phyloP scores from a whole-genome alignment of 2,329 filamentous ascomycete genomes.

The Pseudocercospora pini-densiflorae region DNA sequence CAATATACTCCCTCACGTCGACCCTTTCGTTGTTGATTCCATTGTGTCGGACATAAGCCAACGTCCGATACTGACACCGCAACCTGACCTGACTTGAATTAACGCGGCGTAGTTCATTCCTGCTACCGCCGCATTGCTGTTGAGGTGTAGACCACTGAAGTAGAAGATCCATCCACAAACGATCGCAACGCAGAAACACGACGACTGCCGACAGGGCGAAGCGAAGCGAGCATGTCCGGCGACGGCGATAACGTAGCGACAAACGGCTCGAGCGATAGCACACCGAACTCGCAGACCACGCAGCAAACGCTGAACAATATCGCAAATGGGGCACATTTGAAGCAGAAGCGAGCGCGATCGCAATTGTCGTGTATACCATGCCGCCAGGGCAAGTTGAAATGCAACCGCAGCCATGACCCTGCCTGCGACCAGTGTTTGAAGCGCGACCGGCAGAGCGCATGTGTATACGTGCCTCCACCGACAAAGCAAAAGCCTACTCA shows the following conservation, averaged over 20 bases:
- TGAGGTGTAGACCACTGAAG: background rate
- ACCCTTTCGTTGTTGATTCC: no score
- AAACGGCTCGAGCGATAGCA: slow-evolving; percentile 6
- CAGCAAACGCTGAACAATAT: slow-evolving; percentile 22
- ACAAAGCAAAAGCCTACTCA: slow-evolving; percentile 37
- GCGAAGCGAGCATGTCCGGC: background rate
- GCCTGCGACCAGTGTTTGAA: slow-evolving; percentile 46
- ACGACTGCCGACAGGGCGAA: background rate
- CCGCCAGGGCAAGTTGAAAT: slow-evolving; percentile 44
- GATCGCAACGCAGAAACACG: background rate
- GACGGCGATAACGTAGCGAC: slow-evolving; percentile 5
- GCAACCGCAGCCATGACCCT: slow-evolving; percentile 40
- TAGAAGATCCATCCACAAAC: background rate
- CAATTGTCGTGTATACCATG: slow-evolving; percentile 44
- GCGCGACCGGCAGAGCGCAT: slow-evolving; percentile 36
- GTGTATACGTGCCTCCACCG: slow-evolving; percentile 40
- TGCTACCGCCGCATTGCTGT: background rate
- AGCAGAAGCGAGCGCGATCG: slow-evolving; percentile 43
- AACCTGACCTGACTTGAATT: background rate
- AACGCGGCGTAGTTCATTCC: background rate
- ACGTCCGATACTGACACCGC: background rate
- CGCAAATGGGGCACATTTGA: slow-evolving; percentile 31
- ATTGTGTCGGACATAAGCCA: no score
- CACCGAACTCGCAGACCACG: slow-evolving; percentile 9
- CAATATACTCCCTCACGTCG: background rate